Conservation (phyloP, 2,329 filamentous ascomycete genomes). For the Blastomyces emzantsi region DNA sequence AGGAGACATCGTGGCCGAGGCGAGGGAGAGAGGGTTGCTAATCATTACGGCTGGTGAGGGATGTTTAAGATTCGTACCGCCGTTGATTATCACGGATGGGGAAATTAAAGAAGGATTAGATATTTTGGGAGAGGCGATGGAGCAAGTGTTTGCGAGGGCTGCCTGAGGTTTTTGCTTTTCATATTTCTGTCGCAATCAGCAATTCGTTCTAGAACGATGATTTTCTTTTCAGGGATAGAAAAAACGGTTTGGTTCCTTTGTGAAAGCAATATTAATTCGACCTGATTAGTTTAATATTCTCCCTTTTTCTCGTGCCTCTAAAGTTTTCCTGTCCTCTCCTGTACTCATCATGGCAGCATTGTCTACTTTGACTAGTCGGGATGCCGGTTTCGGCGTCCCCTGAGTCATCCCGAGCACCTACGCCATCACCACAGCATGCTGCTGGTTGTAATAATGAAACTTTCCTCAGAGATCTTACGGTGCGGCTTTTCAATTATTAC, state of each 20-base stretch:
- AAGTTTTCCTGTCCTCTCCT: too few relatives aligned
- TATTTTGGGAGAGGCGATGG: constrained; percentile 63
- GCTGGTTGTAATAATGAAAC: background rate
- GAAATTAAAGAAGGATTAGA: constrained; percentile 71
- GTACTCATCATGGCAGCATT: background rate
- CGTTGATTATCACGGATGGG: constrained; percentile 66
- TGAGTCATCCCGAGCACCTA: background rate
- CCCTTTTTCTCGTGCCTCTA: background rate
- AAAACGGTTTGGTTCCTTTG: background rate
- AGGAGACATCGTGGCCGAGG: constrained; percentile 63
- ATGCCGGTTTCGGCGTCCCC: too few relatives aligned
- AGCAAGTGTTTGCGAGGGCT: constrained; percentile 41
- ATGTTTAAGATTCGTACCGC: constrained; percentile 84
- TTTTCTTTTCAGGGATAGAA: background rate
- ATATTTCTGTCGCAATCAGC: background rate
- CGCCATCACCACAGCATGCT: background rate
- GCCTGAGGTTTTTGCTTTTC: background rate
- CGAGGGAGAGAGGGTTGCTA: constrained; percentile 75
- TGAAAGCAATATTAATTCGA: background rate
- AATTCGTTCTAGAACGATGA: background rate
- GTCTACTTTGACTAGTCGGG: too few relatives aligned
- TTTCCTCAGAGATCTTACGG: background rate
- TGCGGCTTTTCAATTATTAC: background rate
- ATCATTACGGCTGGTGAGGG: constrained; percentile 91
- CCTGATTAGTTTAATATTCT: background rate